Conservation (phyloP, 805 yeast genomes). For the Priceomyces fermenticarens region DNA sequence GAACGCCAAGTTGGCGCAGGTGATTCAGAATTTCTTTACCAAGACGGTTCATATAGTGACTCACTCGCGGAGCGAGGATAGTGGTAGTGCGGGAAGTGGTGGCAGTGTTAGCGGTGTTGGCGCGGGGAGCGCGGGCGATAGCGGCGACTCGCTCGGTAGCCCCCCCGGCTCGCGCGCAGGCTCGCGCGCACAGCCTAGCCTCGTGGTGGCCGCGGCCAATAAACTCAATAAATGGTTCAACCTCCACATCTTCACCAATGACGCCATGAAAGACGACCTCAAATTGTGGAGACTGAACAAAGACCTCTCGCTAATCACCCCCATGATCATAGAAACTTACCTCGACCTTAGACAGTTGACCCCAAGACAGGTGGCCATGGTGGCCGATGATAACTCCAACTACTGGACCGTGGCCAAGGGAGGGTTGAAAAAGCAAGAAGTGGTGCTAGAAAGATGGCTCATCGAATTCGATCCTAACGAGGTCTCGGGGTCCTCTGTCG, state of each 20-base stretch:
- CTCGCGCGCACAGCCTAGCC: slow-evolving; percentile 8
- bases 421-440: slow-evolving; percentile 67
- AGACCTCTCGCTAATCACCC: slow-evolving; percentile 56
- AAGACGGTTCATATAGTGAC: slow-evolving; percentile 59
- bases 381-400: slow-evolving; percentile 53
- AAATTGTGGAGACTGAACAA: slow-evolving; percentile 53
- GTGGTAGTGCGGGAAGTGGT: slow-evolving; percentile 8
- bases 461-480: slow-evolving; percentile 65
- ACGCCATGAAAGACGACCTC: slow-evolving; percentile 51
- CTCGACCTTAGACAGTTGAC: slow-evolving; percentile 61
- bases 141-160: slow-evolving; percentile 45
- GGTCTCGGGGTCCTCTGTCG: slow-evolving; percentile 30
- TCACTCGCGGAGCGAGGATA: slow-evolving; percentile 34
- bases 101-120: background rate
- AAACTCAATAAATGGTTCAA: slow-evolving; percentile 64
- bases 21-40: slow-evolving; percentile 60
- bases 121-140: background rate
- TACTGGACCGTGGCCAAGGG: slow-evolving; percentile 55
- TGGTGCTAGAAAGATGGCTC: slow-evolving; percentile 94
- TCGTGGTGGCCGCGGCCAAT: slow-evolving; percentile 6
- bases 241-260: slow-evolving; percentile 40
- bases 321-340: slow-evolving; percentile 81
- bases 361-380: slow-evolving; percentile 55
- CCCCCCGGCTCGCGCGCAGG: slow-evolving; percentile 10
- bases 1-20: slow-evolving; percentile 37